Evolutionary conservation across 495 filamentous ascomycete species (phyloP).

Genomic region (Penicillium maclennaniae): DNA sequence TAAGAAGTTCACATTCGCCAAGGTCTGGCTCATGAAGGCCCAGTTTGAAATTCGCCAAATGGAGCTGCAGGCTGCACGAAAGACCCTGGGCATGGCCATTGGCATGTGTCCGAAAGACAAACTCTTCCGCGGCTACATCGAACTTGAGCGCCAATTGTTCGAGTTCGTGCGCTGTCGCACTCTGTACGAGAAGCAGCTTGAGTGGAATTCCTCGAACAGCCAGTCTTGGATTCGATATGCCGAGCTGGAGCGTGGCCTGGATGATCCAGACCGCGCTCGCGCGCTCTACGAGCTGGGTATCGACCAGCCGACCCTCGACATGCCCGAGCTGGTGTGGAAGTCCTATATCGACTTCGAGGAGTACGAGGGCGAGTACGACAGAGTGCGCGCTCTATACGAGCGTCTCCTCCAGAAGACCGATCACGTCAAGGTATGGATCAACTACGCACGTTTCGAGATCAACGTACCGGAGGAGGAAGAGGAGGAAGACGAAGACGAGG

Average conservation of each 20-base stretch:
- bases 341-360: slow-evolving; percentile 98
- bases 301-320: slow-evolving; percentile 79
- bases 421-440: slow-evolving; percentile 98
- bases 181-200: slow-evolving; percentile 88
- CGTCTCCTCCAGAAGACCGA: slow-evolving; percentile 86
- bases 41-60: slow-evolving; percentile 90
- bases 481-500: slow-evolving; percentile 59
- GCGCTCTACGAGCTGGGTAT: slow-evolving; percentile 92
- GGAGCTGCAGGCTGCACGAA: slow-evolving; percentile 73
- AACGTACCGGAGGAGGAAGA: slow-evolving; percentile 71
- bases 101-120: slow-evolving; percentile 96
- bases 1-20: slow-evolving; percentile 96
- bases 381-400: slow-evolving; percentile 81
- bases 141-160: slow-evolving; percentile 84
- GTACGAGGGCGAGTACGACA: slow-evolving; percentile 82
- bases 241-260: slow-evolving; percentile 82
- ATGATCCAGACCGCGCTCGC: slow-evolving; percentile 82
- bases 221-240: slow-evolving; percentile 95
- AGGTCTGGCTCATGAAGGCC: slow-evolving; percentile 90
- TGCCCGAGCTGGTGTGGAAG: slow-evolving; percentile 97
- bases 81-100: slow-evolving; percentile 82
- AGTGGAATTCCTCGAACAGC: slow-evolving; percentile 84
- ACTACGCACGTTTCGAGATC: slow-evolving; percentile 94
- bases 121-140: slow-evolving; percentile 89
- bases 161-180: slow-evolving; percentile 88